Percentiles rank a stretch among this genome's conserved stretches.
These are phyloP conservation scores for Oryza coarctata DNA, from an alignment of 176 grass and related monocot genomes.

Conservation along the genomic window DNA sequence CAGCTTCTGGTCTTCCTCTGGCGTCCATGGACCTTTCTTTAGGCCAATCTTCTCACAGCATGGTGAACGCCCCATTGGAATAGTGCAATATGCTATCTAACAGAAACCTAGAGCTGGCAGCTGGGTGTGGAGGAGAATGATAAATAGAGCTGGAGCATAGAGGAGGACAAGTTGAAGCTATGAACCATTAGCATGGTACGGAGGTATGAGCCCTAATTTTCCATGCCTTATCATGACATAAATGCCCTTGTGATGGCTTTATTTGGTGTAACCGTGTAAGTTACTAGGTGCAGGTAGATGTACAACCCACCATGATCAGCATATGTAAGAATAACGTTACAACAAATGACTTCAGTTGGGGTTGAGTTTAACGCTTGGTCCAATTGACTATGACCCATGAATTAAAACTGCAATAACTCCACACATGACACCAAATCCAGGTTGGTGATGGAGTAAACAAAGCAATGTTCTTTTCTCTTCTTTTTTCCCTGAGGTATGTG, in stretches of 20 bases:
- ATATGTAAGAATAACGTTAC: conserved; percentile 25
- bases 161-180: conserved; percentile 15
- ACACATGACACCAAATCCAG: conserved; percentile 45
- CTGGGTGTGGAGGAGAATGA: conserved; percentile 27
- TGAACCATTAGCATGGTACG: conserved; percentile 26
- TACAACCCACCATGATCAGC: conserved; percentile 28
- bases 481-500: not conserved
- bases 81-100: conserved; percentile 24
- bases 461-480: conserved; percentile 2
- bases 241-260: conserved; percentile 37
- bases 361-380: conserved; percentile 37
- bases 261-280: conserved; percentile 16
- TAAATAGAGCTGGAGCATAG: conserved; percentile 43
- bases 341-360: conserved; percentile 36
- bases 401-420: conserved; percentile 46
- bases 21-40: conserved; percentile 90
- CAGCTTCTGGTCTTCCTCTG: conserved; percentile 91
- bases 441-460: conserved; percentile 44
- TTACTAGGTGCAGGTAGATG: conserved; percentile 16
- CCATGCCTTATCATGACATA: conserved; percentile 34
- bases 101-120: conserved; percentile 36
- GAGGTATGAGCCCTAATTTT: conserved; percentile 42
- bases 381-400: conserved; percentile 46
- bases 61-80: conserved; percentile 79
- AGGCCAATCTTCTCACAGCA: conserved; percentile 94